These are phyloP conservation scores for Starmera amethionina DNA, from an alignment of 805 yeast genomes.

Conservation along the genomic window DNA sequence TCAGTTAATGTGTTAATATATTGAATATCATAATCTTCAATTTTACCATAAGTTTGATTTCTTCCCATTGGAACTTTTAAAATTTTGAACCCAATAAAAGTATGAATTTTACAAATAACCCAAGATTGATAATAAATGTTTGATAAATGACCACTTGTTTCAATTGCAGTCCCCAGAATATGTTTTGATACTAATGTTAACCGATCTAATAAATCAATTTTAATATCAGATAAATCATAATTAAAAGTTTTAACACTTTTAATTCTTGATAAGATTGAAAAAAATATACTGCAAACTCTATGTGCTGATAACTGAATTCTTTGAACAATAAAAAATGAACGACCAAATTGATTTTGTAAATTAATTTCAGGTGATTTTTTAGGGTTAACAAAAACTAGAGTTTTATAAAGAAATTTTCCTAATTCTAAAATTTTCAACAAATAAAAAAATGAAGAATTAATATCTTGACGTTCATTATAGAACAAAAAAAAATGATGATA, in stretches of 20 bases:
- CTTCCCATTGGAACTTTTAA: conserved; percentile 7
- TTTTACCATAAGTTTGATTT: not conserved
- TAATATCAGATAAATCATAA: not conserved
- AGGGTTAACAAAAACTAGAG: conserved; percentile 9
- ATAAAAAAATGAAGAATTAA: conserved; percentile 7
- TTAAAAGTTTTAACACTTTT: conserved; percentile 11
- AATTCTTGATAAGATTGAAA: conserved; percentile 8
- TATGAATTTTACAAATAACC: conserved; percentile 15
- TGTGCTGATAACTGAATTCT: conserved; percentile 13
- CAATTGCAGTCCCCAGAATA: not conserved
- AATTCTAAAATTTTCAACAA: conserved; percentile 2
- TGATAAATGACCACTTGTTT: conserved; percentile 4
- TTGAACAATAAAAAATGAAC: conserved; percentile 9
- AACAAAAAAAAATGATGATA: conserved; percentile 15
- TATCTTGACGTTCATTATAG: conserved; percentile 8
- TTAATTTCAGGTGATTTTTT: conserved; percentile 6
- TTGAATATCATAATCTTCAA: conserved; percentile 2
- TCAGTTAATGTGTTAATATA: conserved; percentile 6
- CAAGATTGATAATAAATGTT: conserved; percentile 18
- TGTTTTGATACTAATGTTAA: conserved; percentile 1
- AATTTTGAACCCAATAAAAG: conserved; percentile 7
- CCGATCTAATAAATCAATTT: conserved; percentile 5
- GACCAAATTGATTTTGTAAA: conserved; percentile 14
- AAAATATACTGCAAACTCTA: conserved; percentile 11
- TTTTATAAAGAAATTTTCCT: not conserved